Evolutionary conservation across 2,329 filamentous ascomycete genomes (phyloP), one percentile per base, ranked within the genome.

Genomic region (Aspergillus japonicus): DNA sequence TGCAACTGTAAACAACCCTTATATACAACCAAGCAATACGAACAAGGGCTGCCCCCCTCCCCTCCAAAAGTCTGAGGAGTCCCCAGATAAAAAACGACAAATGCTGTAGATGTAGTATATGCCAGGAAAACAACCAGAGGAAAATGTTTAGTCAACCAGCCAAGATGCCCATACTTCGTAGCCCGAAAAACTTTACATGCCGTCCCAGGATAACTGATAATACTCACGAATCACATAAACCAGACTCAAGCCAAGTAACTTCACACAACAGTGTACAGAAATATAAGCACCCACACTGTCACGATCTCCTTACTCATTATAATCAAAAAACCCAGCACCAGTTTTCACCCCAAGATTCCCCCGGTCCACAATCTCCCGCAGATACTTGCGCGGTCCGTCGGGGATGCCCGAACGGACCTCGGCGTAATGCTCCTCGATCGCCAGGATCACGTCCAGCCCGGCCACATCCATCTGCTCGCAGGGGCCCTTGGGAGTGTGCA

Each of bases 381-480:
- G 39, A 21, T 48, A 52, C 12, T 56, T 47, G 3, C 54, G 48
- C 2, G 58, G 58, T 14, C 48, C 49, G 16, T 24, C 16, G n/a
- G 58, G 58, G 35, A 60, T 47, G 2, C 58, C 58, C 8, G 8
- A 44, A 6, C 58, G 10, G 5, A 29, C 26, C 23, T 60, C 19
- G n/a, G 58, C 54, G 60, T 78, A 78, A 62, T 78, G 75, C 4
- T 75, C 68, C 62, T 79, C 77, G 57, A 78, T 78, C 47, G 74
- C 71, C 14, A 71, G 66, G 0, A 79, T 73, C 2, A 77, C 75
- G 62, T 78, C 76, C 24, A 79, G 52, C 0, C 76, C 77, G 23
- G 78, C 75, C 3, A 71, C 66, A 58, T 78, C 77, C 76, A 79
- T 78, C 59, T 73, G 69, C 50, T 73, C 74, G 64, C 73, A 79